Evolutionary conservation across 345 rosid species (phyloP), one percentile per base, ranked within the genome.

Genomic region (Gossypium longicalyx): DNA sequence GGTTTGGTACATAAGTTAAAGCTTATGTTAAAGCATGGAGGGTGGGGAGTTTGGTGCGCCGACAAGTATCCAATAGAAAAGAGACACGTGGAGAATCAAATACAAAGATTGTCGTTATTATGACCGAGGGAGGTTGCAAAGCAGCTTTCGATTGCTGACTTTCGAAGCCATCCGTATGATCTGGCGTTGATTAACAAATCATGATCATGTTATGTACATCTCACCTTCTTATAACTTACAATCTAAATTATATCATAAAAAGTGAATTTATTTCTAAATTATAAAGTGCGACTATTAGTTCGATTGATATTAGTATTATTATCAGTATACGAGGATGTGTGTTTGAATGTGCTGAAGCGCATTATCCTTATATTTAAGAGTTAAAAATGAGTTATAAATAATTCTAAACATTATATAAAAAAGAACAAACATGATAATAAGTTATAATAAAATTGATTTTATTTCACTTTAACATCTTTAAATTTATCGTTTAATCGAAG

Each of bases 281-380:
- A 34, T 34, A 34, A 6, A 34, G 0, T 34, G 41, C 0, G 7
- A 34, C 1, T 5, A 0, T 5, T 34, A 34, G 1, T 34, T 34
- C 1, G 1, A 34, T 34, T 34, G 7, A 5, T 0, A 34, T 34
- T 0, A 0, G 0, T 34, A 34, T 34, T 34, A 34, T 34, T 4
- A 0, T 5, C 7, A 34, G 1, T 1, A 1, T 0, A 34, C 0
- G 0, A 34, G 0, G 0, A 34, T 4, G 1, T 34, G 7, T 0
- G 1, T 34, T 34, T 0, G 7, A 34, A 5, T 34, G 7, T 0
- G 0, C 0, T 34, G 0, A 5, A 34, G 0, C 0, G 0, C 0
- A 34, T 34, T 34, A 34, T 34, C 0, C 0, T 34, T 0, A 0
- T 34, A 5, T 34, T 34, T 5, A 5, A 34, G 0, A 1, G 0